These are phyloP conservation scores for Homolaphlyctis polyrhiza DNA, from an alignment of 371 early-diverging fungal genomes.

Conservation along the genomic window DNA sequence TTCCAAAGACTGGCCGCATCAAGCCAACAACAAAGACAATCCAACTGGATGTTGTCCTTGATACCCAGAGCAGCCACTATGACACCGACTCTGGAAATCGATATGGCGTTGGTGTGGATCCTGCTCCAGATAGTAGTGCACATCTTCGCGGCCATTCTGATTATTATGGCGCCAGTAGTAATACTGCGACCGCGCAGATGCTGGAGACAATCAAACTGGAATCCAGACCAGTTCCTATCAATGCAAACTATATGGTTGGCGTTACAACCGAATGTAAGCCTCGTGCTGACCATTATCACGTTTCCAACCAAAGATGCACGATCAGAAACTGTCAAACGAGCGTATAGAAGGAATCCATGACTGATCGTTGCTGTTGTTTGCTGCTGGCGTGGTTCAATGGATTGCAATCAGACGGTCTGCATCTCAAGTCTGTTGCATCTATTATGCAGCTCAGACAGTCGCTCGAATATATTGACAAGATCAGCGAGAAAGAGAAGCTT, in stretches of 20 bases:
- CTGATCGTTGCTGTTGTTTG: no score
- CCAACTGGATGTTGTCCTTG: constrained; percentile 82
- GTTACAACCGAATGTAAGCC: no score
- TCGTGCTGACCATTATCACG: no score
- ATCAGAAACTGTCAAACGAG: no score
- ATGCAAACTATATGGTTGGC: constrained; percentile 76
- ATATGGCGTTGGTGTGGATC: constrained; percentile 72
- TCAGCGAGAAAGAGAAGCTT: constrained; percentile 74
- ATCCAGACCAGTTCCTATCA: constrained; percentile 67
- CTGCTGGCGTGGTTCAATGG: no score
- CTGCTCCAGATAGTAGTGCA: no score
- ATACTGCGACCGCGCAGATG: no score
- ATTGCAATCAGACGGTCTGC: constrained; percentile 57
- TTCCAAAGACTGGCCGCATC: constrained; percentile 59
- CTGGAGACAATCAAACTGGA: constrained; percentile 72
- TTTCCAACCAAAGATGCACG: no score
- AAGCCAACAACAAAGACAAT: constrained; percentile 75
- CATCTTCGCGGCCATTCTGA: no score
- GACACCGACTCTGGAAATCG: constrained; percentile 72
- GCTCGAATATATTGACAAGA: constrained; percentile 81
- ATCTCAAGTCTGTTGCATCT: constrained; percentile 70
- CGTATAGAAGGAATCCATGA: no score
- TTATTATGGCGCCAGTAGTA: no score
- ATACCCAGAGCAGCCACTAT: constrained; percentile 64
- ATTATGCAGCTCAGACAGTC: constrained; percentile 78